Conservation (phyloP, 768 basidiomycete genomes). For the Leccinum incarnatum region DNA sequence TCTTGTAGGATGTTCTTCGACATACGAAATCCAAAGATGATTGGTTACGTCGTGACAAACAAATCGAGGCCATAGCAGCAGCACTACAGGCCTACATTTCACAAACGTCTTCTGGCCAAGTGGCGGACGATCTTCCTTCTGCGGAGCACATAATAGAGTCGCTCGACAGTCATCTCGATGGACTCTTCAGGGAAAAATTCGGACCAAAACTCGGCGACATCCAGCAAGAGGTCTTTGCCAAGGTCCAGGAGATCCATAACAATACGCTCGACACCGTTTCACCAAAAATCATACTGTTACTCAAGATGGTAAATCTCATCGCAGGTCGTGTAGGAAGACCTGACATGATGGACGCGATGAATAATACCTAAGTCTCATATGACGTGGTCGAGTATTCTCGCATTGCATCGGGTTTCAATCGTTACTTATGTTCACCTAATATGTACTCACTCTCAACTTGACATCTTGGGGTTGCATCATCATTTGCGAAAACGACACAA, state of each 20-base stretch:
- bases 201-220: slow-evolving; percentile 14
- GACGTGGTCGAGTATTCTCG: not conserved
- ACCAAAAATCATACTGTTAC: slow-evolving; percentile 25
- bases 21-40: slow-evolving; percentile 13
- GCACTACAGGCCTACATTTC: slow-evolving; percentile 33
- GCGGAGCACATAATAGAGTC: slow-evolving; percentile 31
- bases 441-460: not conserved
- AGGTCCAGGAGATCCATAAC: slow-evolving; percentile 19
- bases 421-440: not conserved
- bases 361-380: slow-evolving; percentile 3
- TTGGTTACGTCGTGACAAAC: slow-evolving; percentile 21
- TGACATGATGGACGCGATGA: slow-evolving; percentile 9
- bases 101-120: slow-evolving; percentile 19
- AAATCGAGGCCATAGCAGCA: slow-evolving; percentile 30
- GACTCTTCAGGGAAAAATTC: slow-evolving; percentile 27
- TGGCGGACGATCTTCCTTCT: slow-evolving; percentile 21
- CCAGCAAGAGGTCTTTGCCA: slow-evolving; percentile 26
- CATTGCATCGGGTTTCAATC: not conserved
- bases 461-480: not conserved
- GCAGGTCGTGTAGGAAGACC: slow-evolving; percentile 24
- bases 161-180: slow-evolving; percentile 23
- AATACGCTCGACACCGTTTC: slow-evolving; percentile 25
- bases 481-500: slow-evolving; percentile 7
- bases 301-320: slow-evolving; percentile 33
- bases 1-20: slow-evolving; percentile 13